These are phyloP conservation scores for Amphirosellinia nigrospora DNA, from an alignment of 495 filamentous ascomycete genomes.

Conservation along the genomic window DNA sequence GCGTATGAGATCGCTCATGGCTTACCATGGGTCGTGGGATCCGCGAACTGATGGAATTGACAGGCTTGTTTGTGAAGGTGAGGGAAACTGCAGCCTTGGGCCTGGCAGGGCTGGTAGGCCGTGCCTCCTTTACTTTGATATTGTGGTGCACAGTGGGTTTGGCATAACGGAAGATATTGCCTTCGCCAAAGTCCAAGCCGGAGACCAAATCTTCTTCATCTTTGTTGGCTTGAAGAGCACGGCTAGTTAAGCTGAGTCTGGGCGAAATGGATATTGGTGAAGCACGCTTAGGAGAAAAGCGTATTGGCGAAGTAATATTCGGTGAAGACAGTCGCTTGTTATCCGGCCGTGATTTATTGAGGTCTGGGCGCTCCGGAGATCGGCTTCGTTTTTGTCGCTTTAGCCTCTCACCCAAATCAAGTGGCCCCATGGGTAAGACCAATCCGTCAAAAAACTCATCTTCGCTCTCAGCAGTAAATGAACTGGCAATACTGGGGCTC, in stretches of 20 bases:
- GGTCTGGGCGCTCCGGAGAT: slow-evolving; percentile 45
- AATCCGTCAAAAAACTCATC: slow-evolving; percentile 89
- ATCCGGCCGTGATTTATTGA: slow-evolving; percentile 35
- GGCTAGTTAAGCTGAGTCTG: slow-evolving; percentile 20
- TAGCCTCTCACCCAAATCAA: slow-evolving; percentile 79
- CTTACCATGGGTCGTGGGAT: slow-evolving; percentile 69
- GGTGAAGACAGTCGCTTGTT: slow-evolving; percentile 27
- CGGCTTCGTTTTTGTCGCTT: slow-evolving; percentile 67
- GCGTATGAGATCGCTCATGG: slow-evolving; percentile 66
- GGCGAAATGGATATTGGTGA: slow-evolving; percentile 3
- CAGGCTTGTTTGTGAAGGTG: slow-evolving; percentile 82
- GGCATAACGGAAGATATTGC: slow-evolving; percentile 75
- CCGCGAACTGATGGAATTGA: slow-evolving; percentile 38
- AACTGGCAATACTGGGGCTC: slow-evolving; percentile 90
- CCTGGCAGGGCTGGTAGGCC: slow-evolving; percentile 66
- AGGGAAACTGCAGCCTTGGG: slow-evolving; percentile 81
- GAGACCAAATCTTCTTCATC: slow-evolving; percentile 84
- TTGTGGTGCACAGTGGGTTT: slow-evolving; percentile 93
- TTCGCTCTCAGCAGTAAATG: slow-evolving; percentile 90
- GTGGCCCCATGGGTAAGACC: slow-evolving; percentile 77
- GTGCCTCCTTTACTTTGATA: slow-evolving; percentile 78
- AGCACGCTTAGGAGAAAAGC: neutral
- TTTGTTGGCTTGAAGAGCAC: slow-evolving; percentile 34
- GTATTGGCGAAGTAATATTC: slow-evolving; percentile 26
- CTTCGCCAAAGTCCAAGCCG: slow-evolving; percentile 85